Percentiles rank a stretch among this genome's conserved stretches.
Conservation (phyloP, 2,329 filamentous ascomycete genomes). For the Dothiorella sarmentorum region DNA sequence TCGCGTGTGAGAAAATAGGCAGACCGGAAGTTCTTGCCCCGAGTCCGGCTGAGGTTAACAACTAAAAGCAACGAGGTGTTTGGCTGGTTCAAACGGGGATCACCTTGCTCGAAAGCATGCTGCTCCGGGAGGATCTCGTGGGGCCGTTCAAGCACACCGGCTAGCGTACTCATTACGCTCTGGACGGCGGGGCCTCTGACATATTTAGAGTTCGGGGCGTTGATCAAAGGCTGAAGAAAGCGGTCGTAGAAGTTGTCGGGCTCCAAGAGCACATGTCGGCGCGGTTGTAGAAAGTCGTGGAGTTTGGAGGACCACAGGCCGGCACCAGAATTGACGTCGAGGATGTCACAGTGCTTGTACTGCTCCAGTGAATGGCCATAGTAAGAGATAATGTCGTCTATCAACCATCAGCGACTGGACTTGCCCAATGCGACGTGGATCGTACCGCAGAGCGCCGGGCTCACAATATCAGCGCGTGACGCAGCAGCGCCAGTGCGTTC, state of each 20-base stretch:
- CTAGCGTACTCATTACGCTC: slow-evolving; percentile 40
- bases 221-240: slow-evolving; percentile 52
- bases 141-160: slow-evolving; percentile 51
- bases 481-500: background rate
- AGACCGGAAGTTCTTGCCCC: background rate
- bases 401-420: slow-evolving; percentile 21
- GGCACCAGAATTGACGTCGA: slow-evolving; percentile 80
- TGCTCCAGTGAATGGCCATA: slow-evolving; percentile 65
- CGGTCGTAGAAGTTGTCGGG: slow-evolving; percentile 59
- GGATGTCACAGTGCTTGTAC: slow-evolving; percentile 74
- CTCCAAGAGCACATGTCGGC: slow-evolving; percentile 81
- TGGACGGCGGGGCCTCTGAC: slow-evolving; percentile 22
- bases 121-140: slow-evolving; percentile 57
- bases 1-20: slow-evolving; percentile 53
- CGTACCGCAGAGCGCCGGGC: slow-evolving; percentile 44
- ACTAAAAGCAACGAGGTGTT: slow-evolving; percentile 69
- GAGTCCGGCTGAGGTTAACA: background rate
- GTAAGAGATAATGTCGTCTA: slow-evolving; percentile 68
- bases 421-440: background rate
- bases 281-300: slow-evolving; percentile 70
- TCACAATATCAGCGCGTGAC: slow-evolving; percentile 34
- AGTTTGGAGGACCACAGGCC: slow-evolving; percentile 77
- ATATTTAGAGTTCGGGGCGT: slow-evolving; percentile 41
- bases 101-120: slow-evolving; percentile 36
- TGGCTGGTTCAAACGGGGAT: slow-evolving; percentile 44